Evolutionary conservation across 805 yeast genomes (phyloP).

Genomic region (Teunomyces pallodes): DNA sequence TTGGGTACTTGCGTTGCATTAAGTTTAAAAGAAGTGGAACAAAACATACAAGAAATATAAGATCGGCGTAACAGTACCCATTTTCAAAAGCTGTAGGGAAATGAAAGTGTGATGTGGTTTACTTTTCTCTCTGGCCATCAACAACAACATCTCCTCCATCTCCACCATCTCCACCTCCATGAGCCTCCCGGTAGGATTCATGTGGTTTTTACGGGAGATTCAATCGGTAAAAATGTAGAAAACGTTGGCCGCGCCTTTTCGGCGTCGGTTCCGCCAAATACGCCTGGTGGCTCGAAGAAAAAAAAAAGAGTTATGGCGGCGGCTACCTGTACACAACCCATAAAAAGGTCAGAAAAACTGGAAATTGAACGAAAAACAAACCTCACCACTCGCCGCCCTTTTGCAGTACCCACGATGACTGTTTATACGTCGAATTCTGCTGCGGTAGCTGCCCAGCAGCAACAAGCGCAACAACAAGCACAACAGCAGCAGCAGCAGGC

Average conservation of each 20-base stretch:
- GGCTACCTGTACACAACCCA: neutral
- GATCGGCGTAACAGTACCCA: too few relatives aligned
- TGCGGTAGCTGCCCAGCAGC: slow-evolving; percentile 26
- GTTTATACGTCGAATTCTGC: slow-evolving; percentile 36
- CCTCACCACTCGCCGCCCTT: neutral
- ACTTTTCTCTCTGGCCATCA: too few relatives aligned
- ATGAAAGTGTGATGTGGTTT: too few relatives aligned
- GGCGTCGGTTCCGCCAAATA: neutral
- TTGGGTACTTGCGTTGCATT: too few relatives aligned
- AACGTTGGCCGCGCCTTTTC: neutral
- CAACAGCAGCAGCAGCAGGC: slow-evolving; percentile 20
- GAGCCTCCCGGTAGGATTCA: too few relatives aligned
- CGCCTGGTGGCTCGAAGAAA: neutral
- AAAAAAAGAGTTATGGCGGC: neutral
- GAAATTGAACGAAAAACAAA: slow-evolving; percentile 1
- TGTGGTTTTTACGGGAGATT: too few relatives aligned
- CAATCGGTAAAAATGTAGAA: too few relatives aligned
- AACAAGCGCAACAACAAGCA: slow-evolving; percentile 24
- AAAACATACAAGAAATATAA: too few relatives aligned
- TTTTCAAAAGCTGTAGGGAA: too few relatives aligned
- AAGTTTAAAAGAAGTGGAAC: too few relatives aligned
- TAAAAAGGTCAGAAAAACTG: neutral
- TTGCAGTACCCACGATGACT: slow-evolving; percentile 20
- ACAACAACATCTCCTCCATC: too few relatives aligned
- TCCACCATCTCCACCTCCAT: too few relatives aligned